Evolutionary conservation across 2,329 filamentous ascomycete species (phyloP).

Genomic region (Penicillium sp.): DNA sequence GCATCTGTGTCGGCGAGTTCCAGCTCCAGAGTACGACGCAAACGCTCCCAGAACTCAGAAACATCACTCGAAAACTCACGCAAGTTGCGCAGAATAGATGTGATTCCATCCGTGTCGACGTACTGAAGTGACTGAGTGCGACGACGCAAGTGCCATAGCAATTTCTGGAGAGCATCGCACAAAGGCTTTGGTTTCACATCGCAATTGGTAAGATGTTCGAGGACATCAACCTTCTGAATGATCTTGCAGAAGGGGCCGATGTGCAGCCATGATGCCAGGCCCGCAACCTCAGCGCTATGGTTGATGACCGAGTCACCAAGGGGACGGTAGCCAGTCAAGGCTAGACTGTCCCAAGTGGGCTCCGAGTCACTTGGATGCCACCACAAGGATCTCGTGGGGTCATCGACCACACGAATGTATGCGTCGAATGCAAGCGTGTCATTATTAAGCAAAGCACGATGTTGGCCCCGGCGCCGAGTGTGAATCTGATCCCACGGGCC

Average conservation of each 20-base stretch:
- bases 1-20: conserved; percentile 50
- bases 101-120: conserved; percentile 44
- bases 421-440: conserved; percentile 62
- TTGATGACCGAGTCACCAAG: conserved; percentile 47
- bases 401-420: conserved; percentile 60
- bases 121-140: conserved; percentile 40
- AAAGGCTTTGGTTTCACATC: conserved; percentile 51
- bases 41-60: conserved; percentile 54
- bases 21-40: conserved; percentile 52
- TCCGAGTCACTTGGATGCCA: conserved; percentile 56
- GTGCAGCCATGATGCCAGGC: conserved; percentile 58
- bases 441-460: conserved; percentile 57
- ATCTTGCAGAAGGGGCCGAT: conserved; percentile 59
- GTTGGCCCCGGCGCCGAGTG: conserved; percentile 55
- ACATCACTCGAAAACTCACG: conserved; percentile 52
- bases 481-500: conserved; percentile 59
- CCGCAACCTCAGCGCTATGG: conserved; percentile 51
- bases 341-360: conserved; percentile 55
- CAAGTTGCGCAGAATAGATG: conserved; percentile 40
- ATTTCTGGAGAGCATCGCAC: conserved; percentile 51
- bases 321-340: conserved; percentile 57
- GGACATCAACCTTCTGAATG: conserved; percentile 50
- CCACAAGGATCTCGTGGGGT: conserved; percentile 60
- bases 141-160: conserved; percentile 52
- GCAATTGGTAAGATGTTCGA: conserved; percentile 48